Evolutionary conservation across 306 rosid species (phyloP).

Genomic region (Vigna angularis): DNA sequence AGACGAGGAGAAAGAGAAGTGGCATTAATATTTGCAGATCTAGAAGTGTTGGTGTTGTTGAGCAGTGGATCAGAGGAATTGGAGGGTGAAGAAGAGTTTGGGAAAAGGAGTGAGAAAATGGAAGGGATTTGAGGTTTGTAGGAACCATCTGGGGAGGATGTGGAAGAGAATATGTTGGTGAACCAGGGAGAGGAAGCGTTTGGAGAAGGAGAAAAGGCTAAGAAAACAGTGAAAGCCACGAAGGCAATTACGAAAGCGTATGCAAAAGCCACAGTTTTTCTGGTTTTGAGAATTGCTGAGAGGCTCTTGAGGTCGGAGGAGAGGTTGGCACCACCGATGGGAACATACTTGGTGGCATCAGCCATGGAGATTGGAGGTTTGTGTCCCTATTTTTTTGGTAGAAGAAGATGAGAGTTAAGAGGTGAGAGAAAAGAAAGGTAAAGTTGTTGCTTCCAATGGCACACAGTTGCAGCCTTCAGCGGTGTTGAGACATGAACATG

Average conservation of each 20-base stretch:
- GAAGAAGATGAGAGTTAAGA: neutral
- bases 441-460: neutral
- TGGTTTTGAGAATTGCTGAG: constrained; percentile 66
- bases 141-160: constrained; percentile 14
- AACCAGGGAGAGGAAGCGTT: constrained; percentile 70
- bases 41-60: constrained; percentile 38
- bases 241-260: constrained; percentile 73
- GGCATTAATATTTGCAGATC: constrained; percentile 62
- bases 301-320: constrained; percentile 65
- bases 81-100: constrained; percentile 47
- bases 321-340: constrained; percentile 52
- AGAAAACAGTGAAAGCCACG: constrained; percentile 71
- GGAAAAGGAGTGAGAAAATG: constrained; percentile 59
- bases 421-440: neutral
- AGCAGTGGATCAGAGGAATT: constrained; percentile 30
- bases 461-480: neutral
- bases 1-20: constrained; percentile 43
- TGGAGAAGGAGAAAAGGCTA: constrained; percentile 70
- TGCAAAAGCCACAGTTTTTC: constrained; percentile 64
- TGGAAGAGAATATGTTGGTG: constrained; percentile 59
- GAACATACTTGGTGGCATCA: constrained; percentile 66
- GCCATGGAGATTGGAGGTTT: constrained; percentile 60
- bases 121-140: constrained; percentile 61
- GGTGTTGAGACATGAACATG: neutral
- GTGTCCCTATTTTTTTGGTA: neutral